Percentiles rank a stretch among this genome's conserved stretches.
Conservation (phyloP, 2,329 filamentous ascomycete genomes). For the Fusarium verticillioides region DNA sequence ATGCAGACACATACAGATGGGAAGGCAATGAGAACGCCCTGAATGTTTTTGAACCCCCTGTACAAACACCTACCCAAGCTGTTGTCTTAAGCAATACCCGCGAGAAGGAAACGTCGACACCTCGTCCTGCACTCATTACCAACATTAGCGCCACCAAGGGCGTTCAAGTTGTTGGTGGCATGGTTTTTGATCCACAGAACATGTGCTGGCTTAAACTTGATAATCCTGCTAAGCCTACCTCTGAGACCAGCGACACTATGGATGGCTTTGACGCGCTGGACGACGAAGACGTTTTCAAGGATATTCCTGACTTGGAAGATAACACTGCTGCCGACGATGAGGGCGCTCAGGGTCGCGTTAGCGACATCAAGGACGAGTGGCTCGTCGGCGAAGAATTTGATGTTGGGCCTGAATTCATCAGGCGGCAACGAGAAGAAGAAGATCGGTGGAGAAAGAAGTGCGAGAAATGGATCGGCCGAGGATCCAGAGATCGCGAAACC, state of each 20-base stretch:
- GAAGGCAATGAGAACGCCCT: slow-evolving; percentile 95
- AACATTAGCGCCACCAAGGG: slow-evolving; percentile 87
- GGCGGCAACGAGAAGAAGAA: slow-evolving; percentile 90
- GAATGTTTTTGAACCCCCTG: slow-evolving; percentile 77
- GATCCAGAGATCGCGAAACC: slow-evolving; percentile 65
- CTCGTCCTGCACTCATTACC: slow-evolving; percentile 84
- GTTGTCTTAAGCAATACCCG: slow-evolving; percentile 56
- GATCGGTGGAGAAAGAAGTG: slow-evolving; percentile 90
- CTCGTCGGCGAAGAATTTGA: slow-evolving; percentile 97
- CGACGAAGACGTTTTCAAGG: slow-evolving; percentile 93
- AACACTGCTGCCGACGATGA: slow-evolving; percentile 62
- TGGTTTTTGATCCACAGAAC: slow-evolving; percentile 96
- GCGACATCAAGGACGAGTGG: slow-evolving; percentile 79
- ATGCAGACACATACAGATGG: slow-evolving; percentile 87
- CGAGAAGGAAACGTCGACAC: slow-evolving; percentile 69
- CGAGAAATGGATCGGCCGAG: slow-evolving; percentile 80
- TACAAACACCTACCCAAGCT: slow-evolving; percentile 63
- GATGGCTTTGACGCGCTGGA: slow-evolving; percentile 77
- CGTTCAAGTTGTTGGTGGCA: slow-evolving; percentile 94
- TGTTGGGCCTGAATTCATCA: slow-evolving; percentile 92
- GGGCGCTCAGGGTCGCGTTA: slow-evolving; percentile 61
- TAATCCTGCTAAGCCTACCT: slow-evolving; percentile 57
- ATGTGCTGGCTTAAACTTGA: slow-evolving; percentile 97
- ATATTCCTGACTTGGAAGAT: slow-evolving; percentile 92
- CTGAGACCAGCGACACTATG: slow-evolving; percentile 66